Conservation (phyloP, 2,329 filamentous ascomycete genomes). For the Penicillium occitanis region DNA sequence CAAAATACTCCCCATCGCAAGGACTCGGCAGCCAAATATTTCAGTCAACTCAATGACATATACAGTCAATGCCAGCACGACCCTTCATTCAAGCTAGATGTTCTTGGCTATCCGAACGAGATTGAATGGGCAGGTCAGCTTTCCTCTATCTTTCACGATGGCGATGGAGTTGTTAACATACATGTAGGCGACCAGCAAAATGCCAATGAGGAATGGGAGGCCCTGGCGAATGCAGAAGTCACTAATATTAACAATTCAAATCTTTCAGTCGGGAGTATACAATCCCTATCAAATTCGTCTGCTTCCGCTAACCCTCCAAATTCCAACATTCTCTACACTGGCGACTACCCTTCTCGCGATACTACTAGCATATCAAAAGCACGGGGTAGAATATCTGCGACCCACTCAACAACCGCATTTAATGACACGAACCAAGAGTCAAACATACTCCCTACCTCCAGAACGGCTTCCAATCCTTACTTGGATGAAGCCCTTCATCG, state of each 20-base stretch:
- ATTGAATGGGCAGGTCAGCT: not conserved
- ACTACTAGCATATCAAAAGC: not conserved
- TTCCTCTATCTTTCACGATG: not conserved
- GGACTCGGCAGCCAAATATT: conserved; percentile 7
- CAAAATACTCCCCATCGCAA: conserved; percentile 20
- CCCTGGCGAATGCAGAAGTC: not conserved
- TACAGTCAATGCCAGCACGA: not conserved
- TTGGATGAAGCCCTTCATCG: not conserved
- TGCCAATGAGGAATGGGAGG: not conserved
- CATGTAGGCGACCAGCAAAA: not conserved
- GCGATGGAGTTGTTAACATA: not conserved
- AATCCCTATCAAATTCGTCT: not conserved
- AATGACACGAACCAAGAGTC: not conserved
- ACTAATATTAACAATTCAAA: not conserved
- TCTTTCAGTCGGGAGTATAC: not conserved
- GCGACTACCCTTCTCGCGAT: not conserved
- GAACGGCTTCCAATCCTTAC: not conserved
- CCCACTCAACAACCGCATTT: not conserved
- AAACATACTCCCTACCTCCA: not conserved
- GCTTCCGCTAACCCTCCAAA: not conserved
- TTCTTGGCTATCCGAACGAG: not conserved
- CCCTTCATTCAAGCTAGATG: not conserved
- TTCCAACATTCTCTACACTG: not conserved
- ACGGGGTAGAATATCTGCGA: not conserved
- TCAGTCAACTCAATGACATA: not conserved